phyloP scores from a whole-genome alignment of 2,329 filamentous ascomycete genomes.

The Diplocarpon mali region DNA sequence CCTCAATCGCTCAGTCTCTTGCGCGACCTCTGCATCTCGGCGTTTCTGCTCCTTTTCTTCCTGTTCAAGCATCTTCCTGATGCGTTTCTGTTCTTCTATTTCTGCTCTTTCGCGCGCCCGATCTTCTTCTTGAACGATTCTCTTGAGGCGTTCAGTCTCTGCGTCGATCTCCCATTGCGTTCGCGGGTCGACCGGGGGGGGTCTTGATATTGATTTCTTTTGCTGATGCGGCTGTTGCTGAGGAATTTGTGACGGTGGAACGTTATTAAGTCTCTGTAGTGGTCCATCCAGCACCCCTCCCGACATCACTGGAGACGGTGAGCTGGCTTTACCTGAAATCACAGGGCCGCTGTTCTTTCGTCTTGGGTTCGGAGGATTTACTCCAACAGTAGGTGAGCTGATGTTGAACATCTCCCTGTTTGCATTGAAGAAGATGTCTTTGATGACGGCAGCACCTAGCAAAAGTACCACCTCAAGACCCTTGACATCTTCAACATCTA shows the following conservation, averaged over 20 bases:
- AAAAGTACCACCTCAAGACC: conserved; percentile 76
- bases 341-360: conserved; percentile 24
- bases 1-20: conserved; percentile 72
- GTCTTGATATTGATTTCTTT: conserved; percentile 5
- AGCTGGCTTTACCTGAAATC: conserved; percentile 14
- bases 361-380: conserved; percentile 8
- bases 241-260: conserved; percentile 18
- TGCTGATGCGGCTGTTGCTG: conserved; percentile 13
- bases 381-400: conserved; percentile 29
- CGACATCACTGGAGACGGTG: conserved; percentile 21
- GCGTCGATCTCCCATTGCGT: conserved; percentile 46
- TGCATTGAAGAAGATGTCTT: conserved; percentile 53
- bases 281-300: conserved; percentile 14
- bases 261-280: conserved; percentile 5
- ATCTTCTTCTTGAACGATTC: conserved; percentile 33
- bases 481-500: conserved; percentile 90
- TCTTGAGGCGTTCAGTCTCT: conserved; percentile 64
- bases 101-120: conserved; percentile 44
- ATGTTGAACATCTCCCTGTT: conserved; percentile 73
- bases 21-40: conserved; percentile 51
- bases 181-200: conserved; percentile 22
- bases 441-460: conserved; percentile 50
- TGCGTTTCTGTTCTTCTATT: conserved; percentile 43
- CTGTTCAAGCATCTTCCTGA: conserved; percentile 53
- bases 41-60: conserved; percentile 51